These are phyloP conservation scores for Bryoglossum gracile DNA, from an alignment of 495 filamentous ascomycete genomes.

Conservation along the genomic window DNA sequence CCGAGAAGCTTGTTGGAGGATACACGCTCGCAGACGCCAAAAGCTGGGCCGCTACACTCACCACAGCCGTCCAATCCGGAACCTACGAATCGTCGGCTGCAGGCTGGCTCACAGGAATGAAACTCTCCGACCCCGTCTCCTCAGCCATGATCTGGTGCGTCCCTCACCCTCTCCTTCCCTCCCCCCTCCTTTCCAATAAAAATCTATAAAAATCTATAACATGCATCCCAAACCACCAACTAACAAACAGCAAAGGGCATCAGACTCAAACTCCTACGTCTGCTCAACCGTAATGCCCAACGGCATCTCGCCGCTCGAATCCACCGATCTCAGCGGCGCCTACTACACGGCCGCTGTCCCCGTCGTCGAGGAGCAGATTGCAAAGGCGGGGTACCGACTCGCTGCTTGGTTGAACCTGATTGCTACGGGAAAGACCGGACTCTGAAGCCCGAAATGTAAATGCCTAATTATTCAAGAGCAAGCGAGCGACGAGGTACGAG, in stretches of 20 bases:
- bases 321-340: slow-evolving; percentile 38
- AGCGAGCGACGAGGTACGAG: too few species aligned
- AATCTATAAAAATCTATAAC: too few species aligned
- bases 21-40: slow-evolving; percentile 29
- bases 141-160: slow-evolving; percentile 45
- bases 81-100: slow-evolving; percentile 36
- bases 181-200: too few species aligned
- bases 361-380: slow-evolving; percentile 54
- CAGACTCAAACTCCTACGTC: slow-evolving; percentile 49
- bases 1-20: slow-evolving; percentile 33
- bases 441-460: too few species aligned
- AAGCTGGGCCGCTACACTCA: slow-evolving; percentile 29
- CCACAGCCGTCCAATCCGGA: slow-evolving; percentile 39
- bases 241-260: too few species aligned
- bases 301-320: slow-evolving; percentile 41
- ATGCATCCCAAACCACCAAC: too few species aligned
- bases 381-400: slow-evolving; percentile 43
- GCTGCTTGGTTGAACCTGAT: slow-evolving; percentile 20
- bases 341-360: slow-evolving; percentile 48
- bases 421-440: slow-evolving; percentile 9
- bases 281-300: slow-evolving; percentile 46
- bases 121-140: slow-evolving; percentile 28
- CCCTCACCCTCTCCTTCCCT: too few species aligned
- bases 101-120: slow-evolving; percentile 42
- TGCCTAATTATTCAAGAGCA: too few species aligned